Percentiles rank a stretch among this genome's conserved stretches.
Evolutionary conservation across 2,329 filamentous ascomycete genomes (phyloP).

Genomic region (Acarospora socialis): DNA sequence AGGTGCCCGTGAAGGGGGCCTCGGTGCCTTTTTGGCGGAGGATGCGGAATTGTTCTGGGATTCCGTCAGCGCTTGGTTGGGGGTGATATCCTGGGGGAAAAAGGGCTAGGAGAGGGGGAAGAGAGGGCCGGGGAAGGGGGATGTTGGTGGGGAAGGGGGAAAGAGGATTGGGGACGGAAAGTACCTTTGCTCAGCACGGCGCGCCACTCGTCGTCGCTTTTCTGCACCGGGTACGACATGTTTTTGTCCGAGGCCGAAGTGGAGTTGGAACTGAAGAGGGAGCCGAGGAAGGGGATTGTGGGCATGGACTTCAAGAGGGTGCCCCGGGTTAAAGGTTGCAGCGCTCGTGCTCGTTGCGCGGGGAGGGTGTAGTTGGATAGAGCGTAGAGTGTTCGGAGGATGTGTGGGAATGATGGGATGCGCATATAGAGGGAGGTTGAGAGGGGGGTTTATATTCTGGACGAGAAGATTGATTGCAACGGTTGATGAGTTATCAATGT

Average conservation of each 20-base stretch:
- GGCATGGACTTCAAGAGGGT: constrained; percentile 51
- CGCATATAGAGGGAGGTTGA: constrained; percentile 29
- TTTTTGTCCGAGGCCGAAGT: constrained; percentile 29
- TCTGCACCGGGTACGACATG: constrained; percentile 60
- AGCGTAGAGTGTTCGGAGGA: constrained; percentile 36
- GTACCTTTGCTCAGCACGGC: constrained; percentile 62
- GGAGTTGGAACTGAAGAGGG: constrained; percentile 54
- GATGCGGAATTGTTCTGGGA: constrained; percentile 89
- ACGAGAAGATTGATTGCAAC: too few relatives aligned
- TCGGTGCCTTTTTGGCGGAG: constrained; percentile 90
- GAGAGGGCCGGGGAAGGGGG: background rate
- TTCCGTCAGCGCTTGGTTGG: constrained; percentile 9
- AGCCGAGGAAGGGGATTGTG: constrained; percentile 61
- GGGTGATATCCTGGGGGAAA: constrained; percentile 1
- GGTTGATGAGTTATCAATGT: too few relatives aligned
- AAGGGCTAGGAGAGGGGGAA: background rate
- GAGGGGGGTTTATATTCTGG: too few relatives aligned
- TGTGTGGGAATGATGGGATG: constrained; percentile 31
- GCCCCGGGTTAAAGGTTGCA: constrained; percentile 23
- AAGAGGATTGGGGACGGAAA: constrained; percentile 16
- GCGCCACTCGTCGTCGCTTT: constrained; percentile 73
- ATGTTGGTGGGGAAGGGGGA: constrained; percentile 1
- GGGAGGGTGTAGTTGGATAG: constrained; percentile 30
- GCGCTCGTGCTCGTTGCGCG: constrained; percentile 19
- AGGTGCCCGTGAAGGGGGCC: constrained; percentile 61